These are phyloP conservation scores for Talaromyces funiculosus DNA, from an alignment of 2,329 filamentous ascomycete species.

Conservation along the genomic window DNA sequence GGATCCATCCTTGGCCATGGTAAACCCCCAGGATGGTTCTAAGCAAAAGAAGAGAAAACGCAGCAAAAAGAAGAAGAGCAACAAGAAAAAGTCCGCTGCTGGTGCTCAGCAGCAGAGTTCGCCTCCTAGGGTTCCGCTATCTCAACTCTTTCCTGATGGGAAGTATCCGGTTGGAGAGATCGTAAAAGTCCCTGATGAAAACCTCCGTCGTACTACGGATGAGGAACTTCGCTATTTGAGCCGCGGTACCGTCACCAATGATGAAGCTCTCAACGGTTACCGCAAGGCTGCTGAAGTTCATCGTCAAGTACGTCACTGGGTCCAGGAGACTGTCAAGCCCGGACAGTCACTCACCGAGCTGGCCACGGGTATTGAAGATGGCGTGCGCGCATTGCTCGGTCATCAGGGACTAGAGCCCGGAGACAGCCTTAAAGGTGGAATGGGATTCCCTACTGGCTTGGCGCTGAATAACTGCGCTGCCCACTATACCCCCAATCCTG, in stretches of 20 bases:
- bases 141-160: constrained; percentile 41
- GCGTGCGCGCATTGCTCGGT: constrained; percentile 47
- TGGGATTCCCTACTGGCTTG: constrained; percentile 54
- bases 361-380: constrained; percentile 51
- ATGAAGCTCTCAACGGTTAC: constrained; percentile 49
- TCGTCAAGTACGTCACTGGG: constrained; percentile 50
- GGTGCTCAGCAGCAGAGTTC: constrained; percentile 34
- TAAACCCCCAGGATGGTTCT: constrained; percentile 23
- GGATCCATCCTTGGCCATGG: constrained; percentile 19
- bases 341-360: constrained; percentile 47
- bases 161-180: constrained; percentile 45
- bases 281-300: constrained; percentile 54
- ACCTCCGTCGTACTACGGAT: constrained; percentile 42
- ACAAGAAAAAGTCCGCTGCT: constrained; percentile 13
- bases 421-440: constrained; percentile 46
- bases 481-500: constrained; percentile 54
- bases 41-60: constrained; percentile 46
- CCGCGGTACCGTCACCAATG: constrained; percentile 39
- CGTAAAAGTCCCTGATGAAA: constrained; percentile 36
- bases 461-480: constrained; percentile 51
- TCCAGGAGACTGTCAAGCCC: constrained; percentile 46
- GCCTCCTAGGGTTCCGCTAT: constrained; percentile 44
- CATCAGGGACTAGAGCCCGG: constrained; percentile 50
- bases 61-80: constrained; percentile 23
- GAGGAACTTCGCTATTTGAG: constrained; percentile 43